A percentile compares a stretch with the other conserved stretches of the same genome.
Conservation (phyloP, 805 yeast species). For the Kodamaea restingae region DNA sequence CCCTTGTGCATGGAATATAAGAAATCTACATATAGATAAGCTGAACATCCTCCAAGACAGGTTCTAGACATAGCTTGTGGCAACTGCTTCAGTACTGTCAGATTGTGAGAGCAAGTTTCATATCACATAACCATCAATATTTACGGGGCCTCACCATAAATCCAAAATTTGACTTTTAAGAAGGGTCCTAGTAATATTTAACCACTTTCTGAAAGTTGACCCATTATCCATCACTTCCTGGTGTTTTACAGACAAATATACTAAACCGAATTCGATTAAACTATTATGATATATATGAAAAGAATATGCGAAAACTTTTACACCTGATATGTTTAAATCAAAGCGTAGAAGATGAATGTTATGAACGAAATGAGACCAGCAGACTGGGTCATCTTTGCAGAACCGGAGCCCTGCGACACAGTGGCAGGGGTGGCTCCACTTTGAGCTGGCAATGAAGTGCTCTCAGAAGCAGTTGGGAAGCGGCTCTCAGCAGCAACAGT, state of each 20-base stretch:
- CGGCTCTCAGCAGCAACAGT: conserved; percentile 1
- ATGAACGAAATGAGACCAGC: background rate
- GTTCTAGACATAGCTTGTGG: too few species aligned
- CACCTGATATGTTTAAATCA: background rate
- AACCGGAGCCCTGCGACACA: background rate
- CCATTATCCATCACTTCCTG: too few species aligned
- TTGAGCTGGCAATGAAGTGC: background rate
- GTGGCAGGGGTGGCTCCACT: background rate
- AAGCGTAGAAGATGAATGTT: background rate
- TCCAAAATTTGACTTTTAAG: too few species aligned
- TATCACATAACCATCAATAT: too few species aligned
- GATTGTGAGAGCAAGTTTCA: too few species aligned
- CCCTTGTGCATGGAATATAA: background rate
- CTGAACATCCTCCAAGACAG: background rate
- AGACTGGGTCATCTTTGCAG: background rate
- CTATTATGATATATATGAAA: background rate
- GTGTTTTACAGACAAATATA: too few species aligned
- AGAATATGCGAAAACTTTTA: background rate
- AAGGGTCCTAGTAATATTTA: too few species aligned
- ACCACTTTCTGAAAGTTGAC: too few species aligned
- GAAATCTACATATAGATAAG: conserved; percentile 1
- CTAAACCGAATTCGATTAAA: background rate
- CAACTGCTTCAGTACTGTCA: too few species aligned
- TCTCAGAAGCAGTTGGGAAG: background rate
- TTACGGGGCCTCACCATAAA: too few species aligned